Evolutionary conservation across 2,329 filamentous ascomycete species (phyloP).

Genomic region (Epichloe amarillans): DNA sequence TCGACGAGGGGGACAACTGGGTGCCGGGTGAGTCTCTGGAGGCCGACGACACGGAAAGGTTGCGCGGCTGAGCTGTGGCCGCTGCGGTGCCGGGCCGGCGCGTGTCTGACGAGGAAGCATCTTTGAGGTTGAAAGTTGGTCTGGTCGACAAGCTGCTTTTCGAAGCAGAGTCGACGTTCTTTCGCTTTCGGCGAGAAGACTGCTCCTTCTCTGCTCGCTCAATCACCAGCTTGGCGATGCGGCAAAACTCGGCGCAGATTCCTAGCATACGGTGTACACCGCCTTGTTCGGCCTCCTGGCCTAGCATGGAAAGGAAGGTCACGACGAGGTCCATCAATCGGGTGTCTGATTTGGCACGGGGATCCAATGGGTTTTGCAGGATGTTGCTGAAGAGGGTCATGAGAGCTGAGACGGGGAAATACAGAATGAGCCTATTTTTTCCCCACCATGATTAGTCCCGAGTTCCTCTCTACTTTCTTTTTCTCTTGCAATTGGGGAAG

Average conservation of each 20-base stretch:
- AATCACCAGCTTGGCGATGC: slow-evolving; percentile 80
- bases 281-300: slow-evolving; percentile 78
- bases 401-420: slow-evolving; percentile 90
- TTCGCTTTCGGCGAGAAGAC: slow-evolving; percentile 69
- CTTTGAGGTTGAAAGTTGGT: background rate
- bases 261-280: slow-evolving; percentile 88
- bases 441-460: too few relatives aligned
- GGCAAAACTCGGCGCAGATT: slow-evolving; percentile 90
- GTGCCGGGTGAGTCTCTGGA: slow-evolving; percentile 7
- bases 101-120: slow-evolving; percentile 1
- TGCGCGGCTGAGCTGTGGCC: slow-evolving; percentile 3
- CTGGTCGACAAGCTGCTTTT: slow-evolving; percentile 7
- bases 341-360: slow-evolving; percentile 75
- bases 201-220: slow-evolving; percentile 85
- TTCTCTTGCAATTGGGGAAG: background rate
- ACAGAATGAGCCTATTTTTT: slow-evolving; percentile 61
- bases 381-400: slow-evolving; percentile 96
- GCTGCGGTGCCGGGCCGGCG: slow-evolving; percentile 2
- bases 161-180: slow-evolving; percentile 41
- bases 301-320: slow-evolving; percentile 77
- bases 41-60: slow-evolving; percentile 1
- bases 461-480: too few relatives aligned
- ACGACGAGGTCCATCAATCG: slow-evolving; percentile 88
- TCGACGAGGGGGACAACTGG: slow-evolving; percentile 17
- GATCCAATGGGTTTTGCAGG: slow-evolving; percentile 84